Evolutionary conservation across 1,139 yeast species (phyloP), one percentile per base, ranked within the genome.

Genomic region (Taphrina wiesneri): DNA sequence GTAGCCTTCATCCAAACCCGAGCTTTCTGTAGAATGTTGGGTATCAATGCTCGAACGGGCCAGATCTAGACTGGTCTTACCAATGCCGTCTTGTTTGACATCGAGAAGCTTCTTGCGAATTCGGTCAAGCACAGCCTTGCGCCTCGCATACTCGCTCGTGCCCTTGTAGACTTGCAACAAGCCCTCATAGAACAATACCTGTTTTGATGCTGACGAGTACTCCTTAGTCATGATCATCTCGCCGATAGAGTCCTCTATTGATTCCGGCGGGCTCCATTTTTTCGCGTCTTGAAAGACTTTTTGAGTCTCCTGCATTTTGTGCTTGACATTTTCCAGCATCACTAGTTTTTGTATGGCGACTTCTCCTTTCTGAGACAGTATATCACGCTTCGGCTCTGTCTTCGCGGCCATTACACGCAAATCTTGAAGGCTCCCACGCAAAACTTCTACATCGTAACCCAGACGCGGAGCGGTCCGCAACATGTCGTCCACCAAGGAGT

Each of bases 191-290:
- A 32, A 25, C 15, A 54, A 13, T 23, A 62, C 25, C 34, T 36
- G 34, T 13, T 53, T 17, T 11, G 53, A 39, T 9, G 65, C 65
- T 15, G 45, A 13, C 11, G 52, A 25, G 36, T 32, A 25, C 19
- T 39, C 34, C 25, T 46, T 62, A 13, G 41, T 17, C 1, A 52
- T 13, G 39, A 62, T 62, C 34, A 62, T 19, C 6, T 21, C 56
- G 3, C 53, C 60, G 13, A 62, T 52, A 5, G 25, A 15, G 21
- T 53, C 60, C 46, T 62, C 60, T 25, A 54, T 51, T 30, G 61
- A 32, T 34, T 62, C 65, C 26, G 54, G 59, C n/a, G 59, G 32
- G 21, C 46, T 62, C 65, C 65, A 62, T 1, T 51, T 49, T 32
- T 53, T 43, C 5, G 65, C 65, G 19, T 62, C 53, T n/a, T 39